A percentile compares a stretch with the other conserved stretches of the same genome.
phyloP scores from a whole-genome alignment of 768 basidiomycete genomes.

The Dacryopinax spathularia region DNA sequence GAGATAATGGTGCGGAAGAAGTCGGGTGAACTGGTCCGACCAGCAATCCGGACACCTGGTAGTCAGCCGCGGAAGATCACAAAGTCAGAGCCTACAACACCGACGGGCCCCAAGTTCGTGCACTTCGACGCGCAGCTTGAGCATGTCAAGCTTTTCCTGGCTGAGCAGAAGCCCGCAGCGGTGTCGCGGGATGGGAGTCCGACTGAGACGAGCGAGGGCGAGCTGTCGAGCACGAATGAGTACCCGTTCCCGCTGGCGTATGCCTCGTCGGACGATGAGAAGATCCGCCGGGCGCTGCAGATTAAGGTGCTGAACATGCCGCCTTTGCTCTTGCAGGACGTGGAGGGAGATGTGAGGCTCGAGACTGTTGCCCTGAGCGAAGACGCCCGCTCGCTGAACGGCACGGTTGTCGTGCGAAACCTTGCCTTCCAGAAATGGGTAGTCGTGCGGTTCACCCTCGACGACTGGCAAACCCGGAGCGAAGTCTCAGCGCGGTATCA shows the following conservation, averaged over 20 bases:
- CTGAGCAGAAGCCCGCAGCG: constrained; percentile 87
- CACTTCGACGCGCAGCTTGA: constrained; percentile 88
- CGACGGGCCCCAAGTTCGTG: constrained; percentile 62
- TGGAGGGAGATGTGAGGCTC: constrained; percentile 26
- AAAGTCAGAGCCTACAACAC: constrained; percentile 65
- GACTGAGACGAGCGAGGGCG: constrained; percentile 39
- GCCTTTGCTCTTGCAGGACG: constrained; percentile 12
- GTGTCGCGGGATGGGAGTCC: constrained; percentile 86
- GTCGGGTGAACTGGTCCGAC: constrained; percentile 70
- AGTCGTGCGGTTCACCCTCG: constrained; percentile 81
- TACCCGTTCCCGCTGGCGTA: background rate
- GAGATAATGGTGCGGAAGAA: constrained; percentile 61
- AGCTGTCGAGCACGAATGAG: constrained; percentile 23
- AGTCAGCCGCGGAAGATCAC: constrained; percentile 27
- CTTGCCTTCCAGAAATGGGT: constrained; percentile 78
- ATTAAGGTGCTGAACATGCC: constrained; percentile 64
- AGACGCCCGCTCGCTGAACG: constrained; percentile 41
- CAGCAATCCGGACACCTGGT: constrained; percentile 33
- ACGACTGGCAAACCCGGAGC: constrained; percentile 90
- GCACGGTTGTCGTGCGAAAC: constrained; percentile 67
- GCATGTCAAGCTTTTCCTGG: constrained; percentile 85
- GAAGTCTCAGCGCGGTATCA: constrained; percentile 73
- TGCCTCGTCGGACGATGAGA: constrained; percentile 16
- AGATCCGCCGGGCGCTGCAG: constrained; percentile 26
- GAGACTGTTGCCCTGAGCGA: constrained; percentile 29